Conservation (phyloP, 768 basidiomycete species). For the Fistulinella prunicolor region DNA sequence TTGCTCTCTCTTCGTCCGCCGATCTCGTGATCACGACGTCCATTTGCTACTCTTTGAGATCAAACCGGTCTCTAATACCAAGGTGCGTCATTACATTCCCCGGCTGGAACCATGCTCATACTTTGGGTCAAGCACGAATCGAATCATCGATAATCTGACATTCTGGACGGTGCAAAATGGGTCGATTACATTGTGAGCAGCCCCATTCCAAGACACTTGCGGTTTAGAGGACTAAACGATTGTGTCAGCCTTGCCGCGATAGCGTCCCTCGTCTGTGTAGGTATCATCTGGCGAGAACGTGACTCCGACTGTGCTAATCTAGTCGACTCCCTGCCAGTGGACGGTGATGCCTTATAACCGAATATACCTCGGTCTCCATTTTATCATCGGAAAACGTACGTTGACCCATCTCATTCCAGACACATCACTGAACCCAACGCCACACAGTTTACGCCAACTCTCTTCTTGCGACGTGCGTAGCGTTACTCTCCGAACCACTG, state of each 20-base stretch:
- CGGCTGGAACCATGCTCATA: too few relatives aligned
- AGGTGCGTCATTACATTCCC: slow-evolving; percentile 33
- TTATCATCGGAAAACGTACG: slow-evolving; percentile 24
- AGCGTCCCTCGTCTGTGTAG: slow-evolving; percentile 19
- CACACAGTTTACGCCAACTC: slow-evolving; percentile 25
- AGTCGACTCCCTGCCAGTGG: slow-evolving; percentile 10
- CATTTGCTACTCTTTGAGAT: slow-evolving; percentile 42
- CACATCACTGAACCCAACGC: not conserved
- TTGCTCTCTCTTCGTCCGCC: slow-evolving; percentile 42
- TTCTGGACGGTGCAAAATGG: slow-evolving; percentile 24
- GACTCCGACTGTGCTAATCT: not conserved
- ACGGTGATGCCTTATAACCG: slow-evolving; percentile 21
- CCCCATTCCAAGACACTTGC: too few relatives aligned
- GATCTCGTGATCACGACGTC: slow-evolving; percentile 45
- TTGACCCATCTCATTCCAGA: not conserved
- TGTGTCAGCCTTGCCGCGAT: slow-evolving; percentile 12
- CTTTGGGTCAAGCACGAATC: slow-evolving; percentile 15
- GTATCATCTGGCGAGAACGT: not conserved
- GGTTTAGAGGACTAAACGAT: not conserved
- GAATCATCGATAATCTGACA: slow-evolving; percentile 19
- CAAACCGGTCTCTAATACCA: slow-evolving; percentile 35
- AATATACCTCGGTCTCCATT: slow-evolving; percentile 24
- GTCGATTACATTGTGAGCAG: slow-evolving; percentile 20
- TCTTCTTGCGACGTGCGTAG: slow-evolving; percentile 24
- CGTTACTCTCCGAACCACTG: too few relatives aligned